Evolutionary conservation across 331 rosid species (phyloP), one percentile per base, ranked within the genome.

Genomic region (Stylosanthes scabra): DNA sequence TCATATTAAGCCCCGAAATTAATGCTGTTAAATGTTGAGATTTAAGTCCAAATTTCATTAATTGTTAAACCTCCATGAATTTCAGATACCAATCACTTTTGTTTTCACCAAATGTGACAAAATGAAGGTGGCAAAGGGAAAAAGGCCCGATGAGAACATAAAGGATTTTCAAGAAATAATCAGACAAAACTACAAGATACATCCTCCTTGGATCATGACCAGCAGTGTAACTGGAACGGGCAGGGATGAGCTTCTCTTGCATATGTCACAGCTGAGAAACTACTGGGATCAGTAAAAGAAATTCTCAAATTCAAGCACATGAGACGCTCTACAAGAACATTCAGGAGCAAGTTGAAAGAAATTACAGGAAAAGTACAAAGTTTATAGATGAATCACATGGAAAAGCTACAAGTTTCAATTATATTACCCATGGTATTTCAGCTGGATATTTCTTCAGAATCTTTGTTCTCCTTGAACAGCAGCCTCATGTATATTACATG

Each of bases 21-120:
- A 37, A 68, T 57, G 46, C 29, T 61, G 59, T 51, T 47, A 45
- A 59, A 39, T 65, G 66, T 65, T 40, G 60, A 70, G 44, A 49
- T 31, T 31, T 10, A 15, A 11, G 68, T 25, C 13, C 55, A 25
- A 71, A 44, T 64, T 14, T 58, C 52, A 14, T 66, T 50, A 11
- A 2, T 58, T 42, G 11, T 69, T 50, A 11, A 2, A 25, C 11
- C 74, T 63, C 60, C 70, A 47, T 71, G 74, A 42, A 34, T 76
- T 74, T 71, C 74, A 74, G 84, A 80, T 80, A 55, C 80, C 84
- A 8, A 52, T 80, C 46, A 80, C 84, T 71, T 85, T 90, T 46
- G 94, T 90, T 59, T 92, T 92, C 86, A 90, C 98, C 3, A 92
- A 92, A 75, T 92, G 96, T 9, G 98, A 92, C 80, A 92, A 92